These are phyloP conservation scores for Diplosphaera chodatii DNA, from an alignment of 139 green algal genomes.

Conservation along the genomic window DNA sequence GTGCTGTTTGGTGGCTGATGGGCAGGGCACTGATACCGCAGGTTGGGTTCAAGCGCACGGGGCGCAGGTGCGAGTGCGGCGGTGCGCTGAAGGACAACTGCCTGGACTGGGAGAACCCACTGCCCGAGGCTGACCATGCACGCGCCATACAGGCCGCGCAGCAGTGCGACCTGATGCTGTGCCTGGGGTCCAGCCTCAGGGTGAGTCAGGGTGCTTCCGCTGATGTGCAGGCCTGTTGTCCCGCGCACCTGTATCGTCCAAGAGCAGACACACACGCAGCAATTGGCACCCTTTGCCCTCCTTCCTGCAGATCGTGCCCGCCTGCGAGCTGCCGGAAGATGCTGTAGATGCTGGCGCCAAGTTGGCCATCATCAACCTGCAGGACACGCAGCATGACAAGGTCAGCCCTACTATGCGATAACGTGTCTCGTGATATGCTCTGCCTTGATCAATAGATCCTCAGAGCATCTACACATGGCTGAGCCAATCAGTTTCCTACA, in stretches of 20 bases:
- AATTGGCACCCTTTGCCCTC: too few relatives aligned
- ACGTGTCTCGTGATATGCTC: too few relatives aligned
- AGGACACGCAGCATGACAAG: constrained; percentile 65
- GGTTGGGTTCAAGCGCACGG: constrained; percentile 83
- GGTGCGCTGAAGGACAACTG: constrained; percentile 66
- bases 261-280: too few relatives aligned
- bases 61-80: constrained; percentile 67
- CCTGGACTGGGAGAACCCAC: constrained; percentile 83
- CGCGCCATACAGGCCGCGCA: constrained; percentile 50
- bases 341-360: constrained; percentile 46
- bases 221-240: too few relatives aligned
- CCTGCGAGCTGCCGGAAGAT: constrained; percentile 69
- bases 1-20: too few relatives aligned
- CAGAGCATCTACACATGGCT: too few relatives aligned
- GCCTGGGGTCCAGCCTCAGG: constrained; percentile 83
- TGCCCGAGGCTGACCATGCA: constrained; percentile 70
- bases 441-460: too few relatives aligned
- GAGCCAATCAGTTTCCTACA: too few relatives aligned
- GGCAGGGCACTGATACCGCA: neutral
- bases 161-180: constrained; percentile 64
- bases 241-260: too few relatives aligned
- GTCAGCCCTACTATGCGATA: too few relatives aligned
- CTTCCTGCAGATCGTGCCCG: constrained; percentile 88
- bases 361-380: constrained; percentile 88
- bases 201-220: too few relatives aligned